Evolutionary conservation across 148 eudicot species (phyloP).

Genomic region (Dianthus caryophyllus): DNA sequence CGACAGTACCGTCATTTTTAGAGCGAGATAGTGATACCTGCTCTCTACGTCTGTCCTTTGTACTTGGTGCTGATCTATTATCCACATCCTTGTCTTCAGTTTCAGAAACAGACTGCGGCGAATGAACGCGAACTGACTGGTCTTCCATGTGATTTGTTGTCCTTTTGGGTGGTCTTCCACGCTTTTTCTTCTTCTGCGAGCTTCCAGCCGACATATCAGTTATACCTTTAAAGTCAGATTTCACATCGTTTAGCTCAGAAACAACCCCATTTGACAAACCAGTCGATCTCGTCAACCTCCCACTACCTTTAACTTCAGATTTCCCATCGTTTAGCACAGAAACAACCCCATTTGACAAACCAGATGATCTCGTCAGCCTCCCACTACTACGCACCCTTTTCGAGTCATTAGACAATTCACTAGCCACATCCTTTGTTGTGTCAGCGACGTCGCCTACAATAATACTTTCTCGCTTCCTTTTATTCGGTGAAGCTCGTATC

Average conservation of each 20-base stretch:
- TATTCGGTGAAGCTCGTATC: slow-evolving; percentile 1
- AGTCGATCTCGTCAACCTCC: slow-evolving; percentile 10
- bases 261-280: slow-evolving; percentile 1
- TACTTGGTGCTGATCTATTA: background rate
- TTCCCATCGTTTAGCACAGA: slow-evolving; percentile 11
- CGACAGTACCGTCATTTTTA: slow-evolving; percentile 9
- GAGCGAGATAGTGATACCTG: slow-evolving; percentile 9
- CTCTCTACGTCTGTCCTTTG: slow-evolving; percentile 20
- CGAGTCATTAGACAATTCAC: background rate
- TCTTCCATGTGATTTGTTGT: slow-evolving; percentile 9
- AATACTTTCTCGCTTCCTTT: slow-evolving; percentile 28
- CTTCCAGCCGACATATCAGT: background rate
- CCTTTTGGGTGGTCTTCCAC: slow-evolving; percentile 26
- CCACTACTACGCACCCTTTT: slow-evolving; percentile 10
- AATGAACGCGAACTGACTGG: background rate
- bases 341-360: background rate
- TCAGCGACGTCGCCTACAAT: slow-evolving; percentile 9
- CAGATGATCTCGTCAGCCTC: slow-evolving; percentile 11
- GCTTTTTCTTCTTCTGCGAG: slow-evolving; percentile 18
- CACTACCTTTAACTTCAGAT: slow-evolving; percentile 3
- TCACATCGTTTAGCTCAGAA: slow-evolving; percentile 11
- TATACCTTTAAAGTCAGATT: background rate
- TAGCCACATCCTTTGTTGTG: slow-evolving; percentile 4
- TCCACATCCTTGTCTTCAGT: slow-evolving; percentile 13
- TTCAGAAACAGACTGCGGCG: slow-evolving; percentile 13